Evolutionary conservation across 176 grass and related monocot species (phyloP).

Genomic region (Cenchrus fungigraminus): DNA sequence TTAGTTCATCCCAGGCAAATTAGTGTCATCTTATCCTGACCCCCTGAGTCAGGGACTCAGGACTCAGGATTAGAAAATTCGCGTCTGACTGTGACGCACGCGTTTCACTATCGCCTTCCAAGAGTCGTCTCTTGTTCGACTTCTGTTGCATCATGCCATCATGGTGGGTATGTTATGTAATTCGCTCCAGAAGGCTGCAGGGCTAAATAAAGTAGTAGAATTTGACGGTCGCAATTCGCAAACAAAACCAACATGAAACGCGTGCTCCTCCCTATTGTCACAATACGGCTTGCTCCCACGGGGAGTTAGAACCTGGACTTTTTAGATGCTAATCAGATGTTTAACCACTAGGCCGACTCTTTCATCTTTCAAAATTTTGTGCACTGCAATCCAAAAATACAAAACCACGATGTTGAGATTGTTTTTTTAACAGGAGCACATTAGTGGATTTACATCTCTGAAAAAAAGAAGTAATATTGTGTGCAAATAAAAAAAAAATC

Average conservation of each 20-base stretch:
- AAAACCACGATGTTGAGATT: no score
- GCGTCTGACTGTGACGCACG: conserved; percentile 8
- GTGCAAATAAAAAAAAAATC: not conserved
- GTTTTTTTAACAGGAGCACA: not conserved
- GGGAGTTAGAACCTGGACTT: no score
- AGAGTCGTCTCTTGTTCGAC: conserved; percentile 26
- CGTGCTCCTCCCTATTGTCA: no score
- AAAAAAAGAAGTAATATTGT: not conserved
- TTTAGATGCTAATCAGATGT: no score
- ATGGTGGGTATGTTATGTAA: conserved; percentile 22
- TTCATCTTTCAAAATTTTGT: no score
- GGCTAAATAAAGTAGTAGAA: not conserved
- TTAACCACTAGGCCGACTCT: no score
- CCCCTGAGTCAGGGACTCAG: no score
- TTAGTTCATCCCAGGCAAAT: conserved; percentile 22
- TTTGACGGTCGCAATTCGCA: not conserved
- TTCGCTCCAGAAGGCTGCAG: not conserved
- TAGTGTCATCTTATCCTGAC: not conserved
- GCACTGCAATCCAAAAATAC: no score
- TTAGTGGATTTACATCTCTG: no score
- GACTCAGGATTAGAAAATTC: conserved; percentile 7
- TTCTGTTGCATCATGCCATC: not conserved
- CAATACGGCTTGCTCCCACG: no score
- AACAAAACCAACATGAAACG: no score
- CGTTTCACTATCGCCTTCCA: conserved; percentile 21